Evolutionary conservation across 192 early-diverging fungal genomes (phyloP).

Genomic region (Backusella luteola): DNA sequence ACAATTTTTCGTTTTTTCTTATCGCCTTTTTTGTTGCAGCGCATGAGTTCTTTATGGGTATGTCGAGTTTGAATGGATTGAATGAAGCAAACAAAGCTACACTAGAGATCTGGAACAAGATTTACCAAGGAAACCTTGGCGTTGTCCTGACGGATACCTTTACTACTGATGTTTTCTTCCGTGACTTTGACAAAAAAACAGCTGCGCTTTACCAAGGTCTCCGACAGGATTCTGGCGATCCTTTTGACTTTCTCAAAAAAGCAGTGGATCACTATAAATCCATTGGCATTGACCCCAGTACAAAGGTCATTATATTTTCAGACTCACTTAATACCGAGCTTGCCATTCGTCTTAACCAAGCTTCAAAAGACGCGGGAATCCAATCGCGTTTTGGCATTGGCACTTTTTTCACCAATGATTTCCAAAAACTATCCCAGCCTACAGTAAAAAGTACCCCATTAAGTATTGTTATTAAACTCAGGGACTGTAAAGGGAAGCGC

Average conservation of each 20-base stretch:
- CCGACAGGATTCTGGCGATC: constrained; percentile 75
- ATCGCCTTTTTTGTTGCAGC: constrained; percentile 40
- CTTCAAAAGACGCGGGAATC: constrained; percentile 42
- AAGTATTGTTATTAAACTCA: constrained; percentile 77
- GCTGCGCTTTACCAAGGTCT: constrained; percentile 54
- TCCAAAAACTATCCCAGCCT: constrained; percentile 33
- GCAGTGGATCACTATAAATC: constrained; percentile 54
- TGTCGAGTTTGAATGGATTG: constrained; percentile 61
- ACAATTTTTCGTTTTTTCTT: neutral
- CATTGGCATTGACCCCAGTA: constrained; percentile 53
- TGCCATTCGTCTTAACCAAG: constrained; percentile 48
- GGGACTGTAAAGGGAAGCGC: constrained; percentile 46
- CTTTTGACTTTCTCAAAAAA: constrained; percentile 53
- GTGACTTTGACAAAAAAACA: constrained; percentile 51
- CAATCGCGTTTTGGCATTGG: constrained; percentile 69
- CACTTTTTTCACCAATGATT: constrained; percentile 78
- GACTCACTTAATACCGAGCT: constrained; percentile 57
- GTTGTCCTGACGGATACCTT: constrained; percentile 77
- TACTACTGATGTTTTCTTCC: constrained; percentile 61
- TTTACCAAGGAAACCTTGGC: constrained; percentile 50
- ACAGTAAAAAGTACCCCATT: constrained; percentile 42
- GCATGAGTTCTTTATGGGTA: constrained; percentile 77
- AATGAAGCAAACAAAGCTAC: constrained; percentile 57
- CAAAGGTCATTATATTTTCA: constrained; percentile 69
- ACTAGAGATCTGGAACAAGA: constrained; percentile 55